Percentiles rank a stretch among this genome's conserved stretches.
These are phyloP conservation scores for Penicillium cosmopolitanum DNA, from an alignment of 495 filamentous ascomycete genomes.

Conservation along the genomic window DNA sequence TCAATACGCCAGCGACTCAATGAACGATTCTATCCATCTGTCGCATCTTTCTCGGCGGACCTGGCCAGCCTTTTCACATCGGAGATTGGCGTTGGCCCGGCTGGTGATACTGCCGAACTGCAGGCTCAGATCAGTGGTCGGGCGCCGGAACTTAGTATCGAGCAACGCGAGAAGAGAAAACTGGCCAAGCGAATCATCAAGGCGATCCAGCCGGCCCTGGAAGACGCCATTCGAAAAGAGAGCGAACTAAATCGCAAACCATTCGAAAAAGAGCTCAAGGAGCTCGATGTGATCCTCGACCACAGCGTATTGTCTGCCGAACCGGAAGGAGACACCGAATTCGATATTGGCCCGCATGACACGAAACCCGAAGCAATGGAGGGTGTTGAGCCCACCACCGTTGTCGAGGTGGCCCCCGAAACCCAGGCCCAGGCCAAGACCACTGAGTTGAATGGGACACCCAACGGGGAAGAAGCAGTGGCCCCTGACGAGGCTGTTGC, in stretches of 20 bases:
- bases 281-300: slow-evolving; percentile 75
- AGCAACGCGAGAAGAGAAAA: slow-evolving; percentile 67
- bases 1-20: slow-evolving; percentile 67
- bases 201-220: slow-evolving; percentile 73
- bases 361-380: slow-evolving; percentile 21
- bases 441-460: not conserved
- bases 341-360: slow-evolving; percentile 21
- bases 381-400: slow-evolving; percentile 21
- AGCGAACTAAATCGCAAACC: slow-evolving; percentile 72
- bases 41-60: slow-evolving; percentile 73
- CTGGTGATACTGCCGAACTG: slow-evolving; percentile 55
- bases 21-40: slow-evolving; percentile 73
- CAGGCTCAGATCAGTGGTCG: slow-evolving; percentile 57
- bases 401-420: not conserved
- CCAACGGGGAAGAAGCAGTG: not conserved
- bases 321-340: slow-evolving; percentile 27
- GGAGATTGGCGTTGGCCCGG: slow-evolving; percentile 62
- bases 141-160: slow-evolving; percentile 59
- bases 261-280: slow-evolving; percentile 68
- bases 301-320: slow-evolving; percentile 50
- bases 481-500: slow-evolving; percentile 18
- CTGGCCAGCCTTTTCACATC: slow-evolving; percentile 69
- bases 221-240: slow-evolving; percentile 77
- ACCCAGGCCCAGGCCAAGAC: no score
- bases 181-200: slow-evolving; percentile 85